phyloP scores from a whole-genome alignment of 345 rosid genomes.

The Carallia pectinifolia region DNA sequence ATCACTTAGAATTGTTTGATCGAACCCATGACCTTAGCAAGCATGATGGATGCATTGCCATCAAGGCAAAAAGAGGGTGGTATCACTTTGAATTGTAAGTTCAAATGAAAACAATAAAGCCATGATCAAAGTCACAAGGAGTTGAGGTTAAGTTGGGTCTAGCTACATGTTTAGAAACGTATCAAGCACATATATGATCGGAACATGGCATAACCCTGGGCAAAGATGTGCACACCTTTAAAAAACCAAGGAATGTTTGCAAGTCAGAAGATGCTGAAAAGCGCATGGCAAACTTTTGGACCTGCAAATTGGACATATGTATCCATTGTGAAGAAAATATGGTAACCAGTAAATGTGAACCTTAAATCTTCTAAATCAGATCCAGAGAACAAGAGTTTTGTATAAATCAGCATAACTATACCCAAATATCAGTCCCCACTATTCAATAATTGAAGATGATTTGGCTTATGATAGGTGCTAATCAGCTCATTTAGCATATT shows the following conservation, averaged over 20 bases:
- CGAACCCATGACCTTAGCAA: too few species aligned
- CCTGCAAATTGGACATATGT: slow-evolving; percentile 7
- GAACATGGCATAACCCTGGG: neutral
- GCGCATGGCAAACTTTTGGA: slow-evolving; percentile 24
- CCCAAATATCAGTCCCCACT: too few species aligned
- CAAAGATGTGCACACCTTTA: slow-evolving; percentile 4
- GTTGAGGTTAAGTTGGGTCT: too few species aligned
- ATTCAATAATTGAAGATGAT: too few species aligned
- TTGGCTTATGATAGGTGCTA: too few species aligned
- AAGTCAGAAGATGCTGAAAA: slow-evolving; percentile 17
- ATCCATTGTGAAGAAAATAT: neutral
- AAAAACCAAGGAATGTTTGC: slow-evolving; percentile 8
- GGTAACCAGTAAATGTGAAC: neutral
- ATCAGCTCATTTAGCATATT: neutral
- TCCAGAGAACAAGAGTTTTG: neutral
- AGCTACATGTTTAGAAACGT: too few species aligned
- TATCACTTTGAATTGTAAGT: too few species aligned
- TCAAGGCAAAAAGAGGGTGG: too few species aligned
- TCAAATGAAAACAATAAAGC: too few species aligned
- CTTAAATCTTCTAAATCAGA: neutral
- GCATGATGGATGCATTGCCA: too few species aligned
- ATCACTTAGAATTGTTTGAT: neutral
- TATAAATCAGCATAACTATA: too few species aligned
- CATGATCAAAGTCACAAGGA: too few species aligned
- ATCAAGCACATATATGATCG: neutral